A percentile compares a stretch with the other conserved stretches of the same genome.
phyloP scores from a whole-genome alignment of 1,284 basidiomycete genomes.

The Agaricales sp. region DNA sequence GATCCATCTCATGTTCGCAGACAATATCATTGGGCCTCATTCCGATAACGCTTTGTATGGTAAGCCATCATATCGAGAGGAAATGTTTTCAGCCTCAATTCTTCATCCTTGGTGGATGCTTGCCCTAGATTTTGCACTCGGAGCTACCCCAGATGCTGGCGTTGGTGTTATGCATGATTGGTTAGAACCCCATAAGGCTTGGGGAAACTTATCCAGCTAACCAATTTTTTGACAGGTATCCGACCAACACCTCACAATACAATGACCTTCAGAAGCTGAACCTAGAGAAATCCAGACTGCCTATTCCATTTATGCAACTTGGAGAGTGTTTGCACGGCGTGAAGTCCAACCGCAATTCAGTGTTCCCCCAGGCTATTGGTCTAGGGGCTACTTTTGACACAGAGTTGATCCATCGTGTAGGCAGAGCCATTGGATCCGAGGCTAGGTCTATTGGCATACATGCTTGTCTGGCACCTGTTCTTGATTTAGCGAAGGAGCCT shows the following conservation, averaged over 20 bases:
- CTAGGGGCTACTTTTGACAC: conserved; percentile 17
- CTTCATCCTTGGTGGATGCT: background rate
- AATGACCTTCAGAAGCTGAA: conserved; percentile 18
- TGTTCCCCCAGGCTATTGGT: conserved; percentile 18
- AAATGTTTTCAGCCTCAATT: background rate
- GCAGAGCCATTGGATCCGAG: conserved; percentile 18
- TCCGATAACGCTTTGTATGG: conserved; percentile 17
- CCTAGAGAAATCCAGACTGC: conserved; percentile 14
- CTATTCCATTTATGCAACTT: conserved; percentile 18
- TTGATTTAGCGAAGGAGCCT: conserved; percentile 20
- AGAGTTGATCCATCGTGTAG: conserved; percentile 15
- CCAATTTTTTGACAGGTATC: conserved; percentile 7
- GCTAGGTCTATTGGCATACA: conserved; percentile 20
- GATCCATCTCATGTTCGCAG: conserved; percentile 19
- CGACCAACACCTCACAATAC: conserved; percentile 15
- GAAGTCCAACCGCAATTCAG: conserved; percentile 19
- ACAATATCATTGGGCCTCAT: conserved; percentile 19
- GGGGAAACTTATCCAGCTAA: too few relatives aligned
- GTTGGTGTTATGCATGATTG: conserved; percentile 20
- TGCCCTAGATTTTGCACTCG: conserved; percentile 13
- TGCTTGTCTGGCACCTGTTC: conserved; percentile 19
- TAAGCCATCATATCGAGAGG: conserved; percentile 3
- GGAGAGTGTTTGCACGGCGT: conserved; percentile 21
- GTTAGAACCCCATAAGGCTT: too few relatives aligned
- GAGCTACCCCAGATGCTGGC: conserved; percentile 12